phyloP scores from a whole-genome alignment of 768 basidiomycete genomes.

The Rhodocollybia butyracea region DNA sequence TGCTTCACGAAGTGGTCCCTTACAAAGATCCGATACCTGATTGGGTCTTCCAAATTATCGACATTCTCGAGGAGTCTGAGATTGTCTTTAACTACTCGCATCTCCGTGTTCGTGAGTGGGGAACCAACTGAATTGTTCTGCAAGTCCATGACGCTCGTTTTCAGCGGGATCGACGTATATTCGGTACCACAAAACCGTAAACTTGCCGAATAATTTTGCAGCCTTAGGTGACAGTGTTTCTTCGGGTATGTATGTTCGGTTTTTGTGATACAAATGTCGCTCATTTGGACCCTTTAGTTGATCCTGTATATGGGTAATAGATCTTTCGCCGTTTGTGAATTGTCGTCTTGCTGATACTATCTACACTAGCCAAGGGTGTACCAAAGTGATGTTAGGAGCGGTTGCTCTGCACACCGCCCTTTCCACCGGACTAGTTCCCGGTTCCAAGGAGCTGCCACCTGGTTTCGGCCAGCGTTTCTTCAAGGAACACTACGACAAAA shows the following conservation, averaged over 20 bases:
- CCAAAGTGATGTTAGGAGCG: constrained; percentile 16
- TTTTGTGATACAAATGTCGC: background rate
- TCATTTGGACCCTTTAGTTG: background rate
- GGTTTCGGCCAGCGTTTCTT: constrained; percentile 11
- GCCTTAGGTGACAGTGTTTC: constrained; percentile 15
- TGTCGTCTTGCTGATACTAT: background rate
- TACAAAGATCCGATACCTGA: no score
- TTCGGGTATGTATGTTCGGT: background rate
- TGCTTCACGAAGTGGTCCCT: no score
- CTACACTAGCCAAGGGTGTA: constrained; percentile 13
- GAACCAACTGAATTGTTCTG: no score
- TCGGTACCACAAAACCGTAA: constrained; percentile 11
- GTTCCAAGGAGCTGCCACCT: background rate
- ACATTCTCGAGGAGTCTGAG: no score
- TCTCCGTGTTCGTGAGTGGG: no score
- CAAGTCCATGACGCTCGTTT: no score
- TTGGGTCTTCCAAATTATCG: no score
- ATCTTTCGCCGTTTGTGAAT: background rate
- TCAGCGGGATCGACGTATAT: constrained; percentile 14
- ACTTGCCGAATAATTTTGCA: constrained; percentile 15
- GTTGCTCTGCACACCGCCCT: constrained; percentile 10
- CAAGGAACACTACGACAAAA: constrained; percentile 7
- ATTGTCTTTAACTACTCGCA: no score
- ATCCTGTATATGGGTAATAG: constrained; percentile 17
- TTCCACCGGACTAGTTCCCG: background rate